phyloP scores from a whole-genome alignment of 2,329 filamentous ascomycete species.

The Colletotrichum chrysophilum region DNA sequence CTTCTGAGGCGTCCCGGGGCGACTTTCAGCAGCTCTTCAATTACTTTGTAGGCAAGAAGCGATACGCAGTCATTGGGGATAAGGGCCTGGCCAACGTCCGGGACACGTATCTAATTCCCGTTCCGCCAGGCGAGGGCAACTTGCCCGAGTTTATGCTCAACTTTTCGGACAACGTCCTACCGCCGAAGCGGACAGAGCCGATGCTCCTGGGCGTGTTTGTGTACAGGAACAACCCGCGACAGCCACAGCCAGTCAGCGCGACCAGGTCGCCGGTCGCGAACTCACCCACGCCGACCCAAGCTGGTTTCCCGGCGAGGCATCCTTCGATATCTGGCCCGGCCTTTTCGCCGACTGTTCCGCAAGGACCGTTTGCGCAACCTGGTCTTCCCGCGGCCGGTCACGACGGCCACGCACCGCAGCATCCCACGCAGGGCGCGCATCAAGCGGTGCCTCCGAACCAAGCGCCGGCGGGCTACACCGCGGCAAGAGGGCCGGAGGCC shows the following conservation, averaged over 20 bases:
- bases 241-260: slow-evolving; percentile 30
- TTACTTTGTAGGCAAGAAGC: slow-evolving; percentile 82
- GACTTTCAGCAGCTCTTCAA: slow-evolving; percentile 81
- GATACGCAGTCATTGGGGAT: slow-evolving; percentile 88
- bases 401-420: slow-evolving; percentile 14
- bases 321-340: slow-evolving; percentile 54
- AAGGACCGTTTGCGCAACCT: slow-evolving; percentile 28
- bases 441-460: slow-evolving; percentile 25
- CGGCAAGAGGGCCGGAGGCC: slow-evolving; percentile 30
- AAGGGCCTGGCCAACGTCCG: slow-evolving; percentile 77
- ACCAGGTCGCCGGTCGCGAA: slow-evolving; percentile 27
- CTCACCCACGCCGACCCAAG: slow-evolving; percentile 39
- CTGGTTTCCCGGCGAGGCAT: slow-evolving; percentile 43
- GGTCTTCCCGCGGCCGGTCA: not conserved
- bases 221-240: slow-evolving; percentile 67
- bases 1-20: slow-evolving; percentile 62
- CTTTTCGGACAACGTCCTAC: slow-evolving; percentile 83
- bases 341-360: slow-evolving; percentile 52
- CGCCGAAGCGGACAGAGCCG: slow-evolving; percentile 72
- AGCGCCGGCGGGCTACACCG: slow-evolving; percentile 22
- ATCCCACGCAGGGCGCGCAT: slow-evolving; percentile 23
- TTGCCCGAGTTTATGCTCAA: slow-evolving; percentile 89
- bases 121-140: slow-evolving; percentile 72
- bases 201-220: slow-evolving; percentile 87
- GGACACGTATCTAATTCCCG: slow-evolving; percentile 89